Percentiles rank a stretch among this genome's conserved stretches.
Evolutionary conservation across 495 filamentous ascomycete genomes (phyloP).

Genomic region (Terfezia boudieri): DNA sequence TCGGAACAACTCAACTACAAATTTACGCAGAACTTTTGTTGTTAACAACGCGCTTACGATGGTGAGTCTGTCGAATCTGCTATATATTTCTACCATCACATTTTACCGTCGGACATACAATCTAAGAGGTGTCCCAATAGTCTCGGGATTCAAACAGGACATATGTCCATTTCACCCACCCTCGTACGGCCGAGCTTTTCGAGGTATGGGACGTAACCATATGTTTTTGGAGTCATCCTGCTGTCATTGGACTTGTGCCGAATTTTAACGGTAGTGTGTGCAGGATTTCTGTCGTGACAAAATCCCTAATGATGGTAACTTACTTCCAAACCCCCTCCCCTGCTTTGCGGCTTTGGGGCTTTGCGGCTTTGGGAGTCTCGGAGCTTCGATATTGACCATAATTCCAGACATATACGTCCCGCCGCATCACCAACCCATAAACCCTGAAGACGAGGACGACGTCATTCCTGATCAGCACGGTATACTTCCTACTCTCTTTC

Average conservation of each 20-base stretch:
- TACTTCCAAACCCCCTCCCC: not conserved
- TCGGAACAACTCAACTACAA: too few species aligned
- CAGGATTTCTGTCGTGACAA: constrained; percentile 49
- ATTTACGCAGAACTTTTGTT: too few species aligned
- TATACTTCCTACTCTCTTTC: not conserved
- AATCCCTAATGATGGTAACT: constrained; percentile 30
- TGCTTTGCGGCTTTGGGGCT: too few species aligned
- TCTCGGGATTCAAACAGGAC: constrained; percentile 67
- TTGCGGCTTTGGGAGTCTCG: not conserved
- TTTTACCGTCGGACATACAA: too few species aligned
- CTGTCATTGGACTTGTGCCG: not conserved
- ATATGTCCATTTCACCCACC: constrained; percentile 64
- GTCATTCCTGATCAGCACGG: constrained; percentile 85
- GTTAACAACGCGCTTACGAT: not conserved
- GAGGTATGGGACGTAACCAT: constrained; percentile 28
- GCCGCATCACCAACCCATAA: constrained; percentile 72
- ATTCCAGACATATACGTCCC: constrained; percentile 61
- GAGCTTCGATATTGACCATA: not conserved
- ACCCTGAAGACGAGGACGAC: constrained; percentile 95
- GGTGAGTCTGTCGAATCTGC: not conserved
- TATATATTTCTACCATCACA: too few species aligned
- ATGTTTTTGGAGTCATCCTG: not conserved
- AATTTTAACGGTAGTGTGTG: too few species aligned
- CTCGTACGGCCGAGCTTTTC: constrained; percentile 70
- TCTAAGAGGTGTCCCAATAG: not conserved